Base-by-base conservation (phyloP, 805 yeast species). In the Ogataea glucozyma region DNA sequence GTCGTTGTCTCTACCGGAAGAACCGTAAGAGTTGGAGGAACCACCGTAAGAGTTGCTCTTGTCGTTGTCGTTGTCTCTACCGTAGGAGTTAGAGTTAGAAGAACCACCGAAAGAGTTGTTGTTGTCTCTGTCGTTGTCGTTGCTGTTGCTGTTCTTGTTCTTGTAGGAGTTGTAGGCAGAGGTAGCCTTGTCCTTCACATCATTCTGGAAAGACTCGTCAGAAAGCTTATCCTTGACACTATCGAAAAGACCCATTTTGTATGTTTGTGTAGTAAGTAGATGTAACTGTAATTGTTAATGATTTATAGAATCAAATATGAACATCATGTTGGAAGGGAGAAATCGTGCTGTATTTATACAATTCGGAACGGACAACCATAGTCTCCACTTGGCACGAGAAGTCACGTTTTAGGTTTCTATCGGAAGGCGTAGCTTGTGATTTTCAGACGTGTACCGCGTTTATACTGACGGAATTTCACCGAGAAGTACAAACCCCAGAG, bases 241-340 rank as follows among this genome's bases (percentile, higher is more conserved):
- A 49, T 71, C 75, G 51, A 72, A 67, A 41, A 72, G 58, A 44
- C 76, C 76, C 61, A 56, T 56, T 49, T 41, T 54, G 43, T 14
- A 12, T 12, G 10, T 21, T 32, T 39, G 20, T 32, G 13, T 18
- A 26, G n/a, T 36, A 29, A 10, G 16, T 30, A 17, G 35, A 3
- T 19, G 20, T 31, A 31, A 34, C 22, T 8, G 22, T 14, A 20
- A 13, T 22, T 12, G 4, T 34, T 23, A 20, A 23, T 17, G 20
- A 24, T 6, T 16, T 9, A 23, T 13, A 24, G 17, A 22, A 29
- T 12, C 9, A 14, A 33, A 33, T 10, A 13, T n/a, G n/a, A n/a
- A n/a, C n/a, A n/a, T n/a, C 5, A 14, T n/a, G 29, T 9, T 14
- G 23, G 21, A 13, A 18, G n/a, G 27, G 41, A 21, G 41, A 7